Conservation (phyloP, 768 basidiomycete genomes). For the Rubroboletus pulcherrimus region DNA sequence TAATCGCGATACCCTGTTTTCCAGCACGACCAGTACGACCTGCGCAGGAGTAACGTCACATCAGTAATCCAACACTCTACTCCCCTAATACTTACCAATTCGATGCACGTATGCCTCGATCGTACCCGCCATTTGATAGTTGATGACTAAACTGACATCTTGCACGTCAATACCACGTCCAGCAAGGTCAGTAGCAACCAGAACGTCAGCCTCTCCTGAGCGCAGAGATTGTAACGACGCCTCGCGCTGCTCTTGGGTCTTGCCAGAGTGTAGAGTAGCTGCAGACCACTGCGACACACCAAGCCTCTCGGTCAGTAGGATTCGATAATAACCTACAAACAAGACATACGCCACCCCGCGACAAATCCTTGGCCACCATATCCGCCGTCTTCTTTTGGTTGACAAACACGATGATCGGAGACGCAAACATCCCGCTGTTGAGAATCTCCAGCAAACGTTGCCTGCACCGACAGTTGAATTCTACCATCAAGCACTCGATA, state of each 20-base stretch:
- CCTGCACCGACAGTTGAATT: slow-evolving; percentile 39
- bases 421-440: slow-evolving; percentile 74
- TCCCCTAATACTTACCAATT: slow-evolving; percentile 64
- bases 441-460: slow-evolving; percentile 87
- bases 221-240: slow-evolving; percentile 84
- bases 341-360: slow-evolving; percentile 74
- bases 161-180: slow-evolving; percentile 99
- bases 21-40: slow-evolving; percentile 98
- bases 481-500: neutral
- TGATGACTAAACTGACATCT: slow-evolving; percentile 93
- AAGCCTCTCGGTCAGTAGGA: neutral
- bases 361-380: slow-evolving; percentile 93
- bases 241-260: slow-evolving; percentile 97
- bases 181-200: slow-evolving; percentile 96
- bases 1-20: slow-evolving; percentile 89
- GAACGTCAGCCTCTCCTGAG: slow-evolving; percentile 78
- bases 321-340: neutral
- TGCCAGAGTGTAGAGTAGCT: slow-evolving; percentile 92
- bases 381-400: slow-evolving; percentile 99
- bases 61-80: neutral
- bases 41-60: slow-evolving; percentile 29
- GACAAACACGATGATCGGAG: slow-evolving; percentile 98
- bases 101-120: slow-evolving; percentile 98
- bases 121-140: slow-evolving; percentile 94
- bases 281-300: slow-evolving; percentile 68